Conservation (phyloP, 176 grass and related monocot genomes). For the Aegilops bicornis region DNA sequence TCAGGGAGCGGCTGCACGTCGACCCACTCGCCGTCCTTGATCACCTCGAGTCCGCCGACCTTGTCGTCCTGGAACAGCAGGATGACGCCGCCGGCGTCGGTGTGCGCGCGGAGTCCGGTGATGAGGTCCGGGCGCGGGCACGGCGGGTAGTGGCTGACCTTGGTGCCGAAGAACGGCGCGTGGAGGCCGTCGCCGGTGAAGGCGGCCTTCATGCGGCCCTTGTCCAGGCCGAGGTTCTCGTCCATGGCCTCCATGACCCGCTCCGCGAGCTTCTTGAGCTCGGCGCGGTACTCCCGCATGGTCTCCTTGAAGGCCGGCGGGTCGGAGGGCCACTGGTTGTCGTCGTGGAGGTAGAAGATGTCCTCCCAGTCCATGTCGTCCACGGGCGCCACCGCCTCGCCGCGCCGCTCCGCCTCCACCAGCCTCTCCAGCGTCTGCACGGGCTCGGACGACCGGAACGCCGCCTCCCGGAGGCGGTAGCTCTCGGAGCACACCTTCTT, state of each 20-base stretch:
- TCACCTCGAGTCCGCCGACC: conserved; percentile 61
- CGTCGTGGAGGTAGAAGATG: conserved; percentile 57
- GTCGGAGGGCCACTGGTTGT: conserved; percentile 45
- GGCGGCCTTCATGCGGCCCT: conserved; percentile 35
- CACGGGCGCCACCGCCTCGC: conserved; percentile 30
- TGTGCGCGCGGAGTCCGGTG: conserved; percentile 62
- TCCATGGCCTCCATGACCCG: conserved; percentile 58
- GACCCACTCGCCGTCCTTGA: conserved; percentile 56
- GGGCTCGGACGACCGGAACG: conserved; percentile 40
- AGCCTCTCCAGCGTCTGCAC: conserved; percentile 29
- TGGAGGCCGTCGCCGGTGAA: conserved; percentile 39
- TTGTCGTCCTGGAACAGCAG: conserved; percentile 69
- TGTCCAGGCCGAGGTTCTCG: conserved; percentile 48
- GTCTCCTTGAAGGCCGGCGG: conserved; percentile 58
- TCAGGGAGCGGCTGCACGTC: conserved; percentile 57
- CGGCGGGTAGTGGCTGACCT: conserved; percentile 83
- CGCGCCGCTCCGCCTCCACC: conserved; percentile 2
- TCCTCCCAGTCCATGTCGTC: conserved; percentile 68
- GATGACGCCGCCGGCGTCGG: conserved; percentile 66
- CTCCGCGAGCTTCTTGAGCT: conserved; percentile 38
- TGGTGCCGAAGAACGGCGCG: conserved; percentile 57
- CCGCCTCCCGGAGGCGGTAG: conserved; percentile 50
- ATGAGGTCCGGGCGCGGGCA: conserved; percentile 65
- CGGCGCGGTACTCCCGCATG: conserved; percentile 60
- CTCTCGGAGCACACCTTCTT: conserved; percentile 53